These are phyloP conservation scores for Amoeboaphelidium protococcarum DNA, from an alignment of 371 early-diverging fungal species.

Conservation along the genomic window DNA sequence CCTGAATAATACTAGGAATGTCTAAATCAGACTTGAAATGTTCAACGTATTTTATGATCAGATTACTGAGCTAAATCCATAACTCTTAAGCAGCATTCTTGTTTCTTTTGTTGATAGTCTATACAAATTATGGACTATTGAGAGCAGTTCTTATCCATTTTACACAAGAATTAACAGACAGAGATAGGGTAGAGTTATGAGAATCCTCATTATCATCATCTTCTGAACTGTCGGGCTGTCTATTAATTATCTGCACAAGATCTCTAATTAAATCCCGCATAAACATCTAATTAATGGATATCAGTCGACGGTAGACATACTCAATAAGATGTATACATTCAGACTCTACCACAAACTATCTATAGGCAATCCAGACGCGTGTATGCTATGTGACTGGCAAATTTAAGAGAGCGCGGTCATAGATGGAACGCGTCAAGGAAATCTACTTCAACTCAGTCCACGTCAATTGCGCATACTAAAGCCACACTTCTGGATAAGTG, in stretches of 20 bases:
- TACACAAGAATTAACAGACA: too few species aligned
- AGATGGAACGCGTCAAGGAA: constrained; percentile 45
- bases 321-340: constrained; percentile 55
- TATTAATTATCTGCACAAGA: constrained; percentile 1
- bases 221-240: constrained; percentile 28
- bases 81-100: constrained; percentile 5
- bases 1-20: too few species aligned
- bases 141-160: not conserved
- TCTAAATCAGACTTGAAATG: too few species aligned
- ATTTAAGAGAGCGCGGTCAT: constrained; percentile 68
- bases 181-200: not conserved
- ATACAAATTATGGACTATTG: not conserved
- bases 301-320: constrained; percentile 45
- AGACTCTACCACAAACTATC: constrained; percentile 40
- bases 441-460: constrained; percentile 55
- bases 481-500: constrained; percentile 20
- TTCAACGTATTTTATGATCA: constrained; percentile 1
- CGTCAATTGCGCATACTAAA: constrained; percentile 30
- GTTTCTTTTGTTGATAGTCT: constrained; percentile 3
- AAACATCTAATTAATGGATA: constrained; percentile 56
- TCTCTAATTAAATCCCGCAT: not conserved
- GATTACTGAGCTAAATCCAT: constrained; percentile 1
- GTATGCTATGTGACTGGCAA: constrained; percentile 79
- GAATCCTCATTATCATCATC: constrained; percentile 7
- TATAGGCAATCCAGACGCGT: constrained; percentile 62